Percentiles rank a stretch among this genome's conserved stretches.
These are phyloP conservation scores for Reutealis trisperma DNA, from an alignment of 345 rosid species.

Conservation along the genomic window DNA sequence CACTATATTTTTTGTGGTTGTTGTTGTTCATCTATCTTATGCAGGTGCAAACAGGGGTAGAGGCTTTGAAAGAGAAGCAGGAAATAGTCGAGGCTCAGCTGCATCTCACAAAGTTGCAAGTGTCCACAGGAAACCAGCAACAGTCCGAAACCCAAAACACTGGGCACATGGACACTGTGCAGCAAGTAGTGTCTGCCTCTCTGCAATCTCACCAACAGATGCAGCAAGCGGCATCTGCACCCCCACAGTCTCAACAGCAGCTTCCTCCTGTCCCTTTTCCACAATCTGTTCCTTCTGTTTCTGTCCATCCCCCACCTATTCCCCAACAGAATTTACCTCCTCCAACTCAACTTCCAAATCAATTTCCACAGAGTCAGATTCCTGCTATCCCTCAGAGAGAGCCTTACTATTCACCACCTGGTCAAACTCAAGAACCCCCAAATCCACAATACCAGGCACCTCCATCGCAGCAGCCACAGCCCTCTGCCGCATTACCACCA, in stretches of 20 bases:
- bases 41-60: conserved; percentile 82
- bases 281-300: conserved; percentile 21
- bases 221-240: conserved; percentile 51
- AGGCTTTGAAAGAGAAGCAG: conserved; percentile 72
- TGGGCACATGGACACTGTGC: conserved; percentile 40
- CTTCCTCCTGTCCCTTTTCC: conserved; percentile 32
- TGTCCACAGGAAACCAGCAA: conserved; percentile 47
- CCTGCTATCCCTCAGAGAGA: conserved; percentile 65
- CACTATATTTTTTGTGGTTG: conserved; percentile 8
- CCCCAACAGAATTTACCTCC: conserved; percentile 56
- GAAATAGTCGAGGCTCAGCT: conserved; percentile 66
- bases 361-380: conserved; percentile 53
- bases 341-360: conserved; percentile 55
- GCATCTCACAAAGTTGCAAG: conserved; percentile 63
- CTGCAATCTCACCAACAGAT: conserved; percentile 49
- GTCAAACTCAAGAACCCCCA: conserved; percentile 61
- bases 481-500: conserved; percentile 44
- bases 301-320: conserved; percentile 32
- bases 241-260: conserved; percentile 50
- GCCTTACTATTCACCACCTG: conserved; percentile 57
- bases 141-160: conserved; percentile 47
- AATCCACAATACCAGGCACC: conserved; percentile 66
- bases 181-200: conserved; percentile 54
- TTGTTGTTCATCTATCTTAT: conserved; percentile 9
- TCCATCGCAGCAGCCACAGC: conserved; percentile 46